Conservation (phyloP, 192 early-diverging fungal genomes). For the Obelidium mucronatum region DNA sequence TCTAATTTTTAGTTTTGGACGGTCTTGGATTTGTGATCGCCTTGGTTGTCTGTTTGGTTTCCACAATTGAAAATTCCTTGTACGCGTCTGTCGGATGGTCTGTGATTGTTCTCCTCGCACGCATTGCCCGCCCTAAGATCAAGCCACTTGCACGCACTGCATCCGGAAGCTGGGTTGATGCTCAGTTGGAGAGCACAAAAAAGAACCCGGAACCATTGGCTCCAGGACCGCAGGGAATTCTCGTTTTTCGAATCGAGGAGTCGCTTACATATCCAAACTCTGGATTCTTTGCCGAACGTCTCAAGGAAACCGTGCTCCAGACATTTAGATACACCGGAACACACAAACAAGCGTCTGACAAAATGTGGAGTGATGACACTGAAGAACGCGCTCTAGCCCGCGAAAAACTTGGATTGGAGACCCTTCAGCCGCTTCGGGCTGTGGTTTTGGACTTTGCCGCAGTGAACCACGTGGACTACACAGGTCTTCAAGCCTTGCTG, state of each 20-base stretch:
- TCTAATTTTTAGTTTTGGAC: conserved; percentile 43
- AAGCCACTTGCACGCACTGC: conserved; percentile 45
- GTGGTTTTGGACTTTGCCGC: conserved; percentile 84
- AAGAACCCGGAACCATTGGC: neutral
- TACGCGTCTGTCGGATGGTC: conserved; percentile 79
- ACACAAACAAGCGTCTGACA: conserved; percentile 7
- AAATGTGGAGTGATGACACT: conserved; percentile 52
- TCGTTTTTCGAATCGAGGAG: conserved; percentile 76
- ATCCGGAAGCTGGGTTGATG: conserved; percentile 46
- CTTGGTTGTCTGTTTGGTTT: conserved; percentile 68
- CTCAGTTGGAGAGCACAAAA: conserved; percentile 15
- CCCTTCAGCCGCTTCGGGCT: conserved; percentile 60
- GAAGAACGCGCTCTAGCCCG: conserved; percentile 20
- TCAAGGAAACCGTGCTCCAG: conserved; percentile 36
- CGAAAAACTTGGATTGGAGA: neutral
- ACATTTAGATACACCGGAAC: conserved; percentile 40
- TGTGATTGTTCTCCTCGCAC: conserved; percentile 76
- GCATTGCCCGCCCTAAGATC: conserved; percentile 76
- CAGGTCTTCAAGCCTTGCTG: conserved; percentile 77
- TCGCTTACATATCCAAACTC: conserved; percentile 76
- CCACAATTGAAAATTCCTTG: conserved; percentile 80
- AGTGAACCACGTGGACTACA: conserved; percentile 81
- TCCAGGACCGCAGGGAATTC: conserved; percentile 62
- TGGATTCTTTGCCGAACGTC: conserved; percentile 50
- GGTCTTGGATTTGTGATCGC: conserved; percentile 59